These are phyloP conservation scores for Ophiosphaerella narmari DNA, from an alignment of 2,329 filamentous ascomycete species.

Conservation along the genomic window DNA sequence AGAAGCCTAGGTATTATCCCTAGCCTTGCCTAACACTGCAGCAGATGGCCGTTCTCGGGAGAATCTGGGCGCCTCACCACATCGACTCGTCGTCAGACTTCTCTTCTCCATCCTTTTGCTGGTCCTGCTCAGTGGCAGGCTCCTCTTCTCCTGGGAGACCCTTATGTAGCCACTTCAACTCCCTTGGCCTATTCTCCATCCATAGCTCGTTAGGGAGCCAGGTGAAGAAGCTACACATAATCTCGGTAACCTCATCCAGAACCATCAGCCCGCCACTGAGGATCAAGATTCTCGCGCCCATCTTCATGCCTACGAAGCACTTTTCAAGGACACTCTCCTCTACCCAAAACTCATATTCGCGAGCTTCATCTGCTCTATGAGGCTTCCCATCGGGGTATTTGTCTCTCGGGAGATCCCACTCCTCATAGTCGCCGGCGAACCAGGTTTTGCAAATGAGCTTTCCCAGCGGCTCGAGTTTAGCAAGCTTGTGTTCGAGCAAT, in stretches of 20 bases:
- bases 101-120: conserved; percentile 11
- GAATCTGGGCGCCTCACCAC: neutral
- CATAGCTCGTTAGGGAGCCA: conserved; percentile 51
- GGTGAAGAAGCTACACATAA: conserved; percentile 51
- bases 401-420: conserved; percentile 45
- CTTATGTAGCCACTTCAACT: conserved; percentile 31
- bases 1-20: too few relatives aligned
- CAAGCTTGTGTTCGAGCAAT: conserved; percentile 39
- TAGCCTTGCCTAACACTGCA: too few relatives aligned
- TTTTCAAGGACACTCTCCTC: conserved; percentile 64
- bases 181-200: conserved; percentile 36
- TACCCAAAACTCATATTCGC: conserved; percentile 64
- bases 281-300: conserved; percentile 41
- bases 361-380: conserved; percentile 37
- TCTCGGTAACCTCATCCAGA: conserved; percentile 46
- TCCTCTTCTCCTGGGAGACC: conserved; percentile 19
- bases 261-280: conserved; percentile 32
- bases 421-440: conserved; percentile 47
- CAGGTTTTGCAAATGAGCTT: conserved; percentile 59
- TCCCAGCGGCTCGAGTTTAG: conserved; percentile 57
- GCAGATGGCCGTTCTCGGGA: too few relatives aligned
- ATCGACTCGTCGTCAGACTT: conserved; percentile 21
- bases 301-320: conserved; percentile 63
- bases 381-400: conserved; percentile 32
- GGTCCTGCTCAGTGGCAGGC: conserved; percentile 8